Evolutionary conservation across 164 flowering plant species (phyloP).

Genomic region (Magnolia officinalis): DNA sequence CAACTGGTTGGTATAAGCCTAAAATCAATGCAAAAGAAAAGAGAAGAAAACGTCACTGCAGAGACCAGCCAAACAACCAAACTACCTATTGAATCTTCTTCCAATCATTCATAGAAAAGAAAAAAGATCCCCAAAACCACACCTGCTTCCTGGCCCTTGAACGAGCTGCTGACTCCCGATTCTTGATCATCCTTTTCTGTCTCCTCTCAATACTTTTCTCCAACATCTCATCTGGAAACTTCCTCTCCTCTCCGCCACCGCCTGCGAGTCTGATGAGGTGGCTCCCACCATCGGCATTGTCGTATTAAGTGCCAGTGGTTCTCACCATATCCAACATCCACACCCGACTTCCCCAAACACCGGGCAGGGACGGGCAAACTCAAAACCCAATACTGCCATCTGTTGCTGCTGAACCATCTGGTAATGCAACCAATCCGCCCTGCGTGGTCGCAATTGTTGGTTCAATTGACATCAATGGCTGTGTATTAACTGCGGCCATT

Average conservation of each 20-base stretch:
- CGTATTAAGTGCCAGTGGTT: constrained; percentile 22
- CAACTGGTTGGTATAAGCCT: constrained; percentile 42
- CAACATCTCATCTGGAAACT: constrained; percentile 31
- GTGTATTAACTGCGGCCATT: constrained; percentile 9
- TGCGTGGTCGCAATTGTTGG: constrained; percentile 21
- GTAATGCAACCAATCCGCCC: constrained; percentile 32
- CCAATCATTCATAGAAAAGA: neutral
- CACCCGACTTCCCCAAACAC: constrained; percentile 17
- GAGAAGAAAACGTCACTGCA: neutral
- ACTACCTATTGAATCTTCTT: neutral
- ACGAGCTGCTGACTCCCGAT: constrained; percentile 64
- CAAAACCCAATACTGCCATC: constrained; percentile 21
- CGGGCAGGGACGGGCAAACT: constrained; percentile 18
- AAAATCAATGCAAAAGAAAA: neutral
- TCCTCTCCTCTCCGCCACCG: constrained; percentile 19
- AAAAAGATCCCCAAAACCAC: neutral
- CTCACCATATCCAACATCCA: constrained; percentile 25
- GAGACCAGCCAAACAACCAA: neutral
- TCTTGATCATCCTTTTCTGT: constrained; percentile 67
- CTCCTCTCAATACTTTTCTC: constrained; percentile 57
- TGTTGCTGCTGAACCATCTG: constrained; percentile 28
- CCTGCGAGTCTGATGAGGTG: constrained; percentile 21
- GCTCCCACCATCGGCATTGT: constrained; percentile 20
- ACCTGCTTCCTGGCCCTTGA: constrained; percentile 68
- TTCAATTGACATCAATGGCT: constrained; percentile 8